phyloP scores from a whole-genome alignment of 441 rosid genomes.

The Adansonia madagascariensis region DNA sequence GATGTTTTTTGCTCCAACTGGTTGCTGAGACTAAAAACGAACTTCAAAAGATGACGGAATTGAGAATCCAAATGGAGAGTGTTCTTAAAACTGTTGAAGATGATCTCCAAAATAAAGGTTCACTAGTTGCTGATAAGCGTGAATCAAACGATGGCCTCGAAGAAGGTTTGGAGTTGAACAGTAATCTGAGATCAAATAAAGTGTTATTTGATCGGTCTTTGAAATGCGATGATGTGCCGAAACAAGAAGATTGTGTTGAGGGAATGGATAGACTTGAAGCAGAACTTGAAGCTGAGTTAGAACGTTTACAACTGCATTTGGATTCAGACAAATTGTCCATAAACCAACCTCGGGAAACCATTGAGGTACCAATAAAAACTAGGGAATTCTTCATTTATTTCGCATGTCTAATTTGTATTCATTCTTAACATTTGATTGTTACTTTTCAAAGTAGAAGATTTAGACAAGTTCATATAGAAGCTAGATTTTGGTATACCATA shows the following conservation, averaged over 20 bases:
- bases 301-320: conserved; percentile 59
- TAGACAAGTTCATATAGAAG: neutral
- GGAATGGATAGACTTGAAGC: conserved; percentile 76
- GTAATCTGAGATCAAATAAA: conserved; percentile 34
- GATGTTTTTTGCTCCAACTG: conserved; percentile 56
- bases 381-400: neutral
- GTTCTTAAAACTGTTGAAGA: conserved; percentile 46
- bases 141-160: conserved; percentile 32
- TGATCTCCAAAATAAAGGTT: conserved; percentile 37
- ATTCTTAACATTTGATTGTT: neutral
- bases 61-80: conserved; percentile 58
- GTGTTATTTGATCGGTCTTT: conserved; percentile 41
- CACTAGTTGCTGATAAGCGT: conserved; percentile 13
- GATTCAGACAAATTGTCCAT: conserved; percentile 38
- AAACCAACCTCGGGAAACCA: conserved; percentile 31
- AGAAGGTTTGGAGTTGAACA: conserved; percentile 38
- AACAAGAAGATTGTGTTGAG: conserved; percentile 35
- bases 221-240: conserved; percentile 28
- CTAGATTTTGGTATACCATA: neutral
- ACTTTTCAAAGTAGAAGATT: neutral
- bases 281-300: conserved; percentile 80
- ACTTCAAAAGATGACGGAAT: conserved; percentile 55
- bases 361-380: conserved; percentile 36
- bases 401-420: neutral
- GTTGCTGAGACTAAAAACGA: conserved; percentile 62